These are phyloP conservation scores for Botryotinia calthae DNA, from an alignment of 2,329 filamentous ascomycete genomes.

Conservation along the genomic window DNA sequence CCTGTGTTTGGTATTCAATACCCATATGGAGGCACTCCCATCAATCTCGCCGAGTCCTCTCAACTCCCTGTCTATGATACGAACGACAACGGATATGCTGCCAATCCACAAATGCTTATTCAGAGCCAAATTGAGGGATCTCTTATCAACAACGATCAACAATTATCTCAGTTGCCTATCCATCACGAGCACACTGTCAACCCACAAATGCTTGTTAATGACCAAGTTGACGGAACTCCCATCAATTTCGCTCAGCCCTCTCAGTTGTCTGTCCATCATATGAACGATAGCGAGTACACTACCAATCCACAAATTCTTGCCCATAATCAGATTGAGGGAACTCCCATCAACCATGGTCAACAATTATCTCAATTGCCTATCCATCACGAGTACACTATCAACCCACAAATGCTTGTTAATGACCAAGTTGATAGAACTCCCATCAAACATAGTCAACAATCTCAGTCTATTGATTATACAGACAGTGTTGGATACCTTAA, in stretches of 20 bases:
- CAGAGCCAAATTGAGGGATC: fast-evolving
- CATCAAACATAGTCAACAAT: not conserved
- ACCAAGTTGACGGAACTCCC: fast-evolving
- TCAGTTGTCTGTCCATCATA: not conserved
- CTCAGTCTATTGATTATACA: too few relatives aligned
- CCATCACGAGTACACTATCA: not conserved
- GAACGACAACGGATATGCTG: not conserved
- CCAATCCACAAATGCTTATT: not conserved
- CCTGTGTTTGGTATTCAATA: not conserved
- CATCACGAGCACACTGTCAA: not conserved
- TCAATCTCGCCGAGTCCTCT: too few relatives aligned
- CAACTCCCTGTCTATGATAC: not conserved
- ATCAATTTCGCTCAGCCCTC: too few relatives aligned
- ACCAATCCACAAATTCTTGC: too few relatives aligned
- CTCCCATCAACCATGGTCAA: not conserved
- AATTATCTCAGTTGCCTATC: too few relatives aligned
- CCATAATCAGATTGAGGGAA: not conserved
- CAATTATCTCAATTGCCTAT: not conserved
- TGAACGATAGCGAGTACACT: too few relatives aligned
- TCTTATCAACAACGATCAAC: not conserved
- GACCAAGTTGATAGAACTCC: too few relatives aligned
- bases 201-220: not conserved
- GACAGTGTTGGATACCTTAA: too few relatives aligned
- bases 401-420: too few relatives aligned
- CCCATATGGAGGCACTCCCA: not conserved